phyloP scores from a whole-genome alignment of 2,329 filamentous ascomycete species.

The Pleomassaria siparia region DNA sequence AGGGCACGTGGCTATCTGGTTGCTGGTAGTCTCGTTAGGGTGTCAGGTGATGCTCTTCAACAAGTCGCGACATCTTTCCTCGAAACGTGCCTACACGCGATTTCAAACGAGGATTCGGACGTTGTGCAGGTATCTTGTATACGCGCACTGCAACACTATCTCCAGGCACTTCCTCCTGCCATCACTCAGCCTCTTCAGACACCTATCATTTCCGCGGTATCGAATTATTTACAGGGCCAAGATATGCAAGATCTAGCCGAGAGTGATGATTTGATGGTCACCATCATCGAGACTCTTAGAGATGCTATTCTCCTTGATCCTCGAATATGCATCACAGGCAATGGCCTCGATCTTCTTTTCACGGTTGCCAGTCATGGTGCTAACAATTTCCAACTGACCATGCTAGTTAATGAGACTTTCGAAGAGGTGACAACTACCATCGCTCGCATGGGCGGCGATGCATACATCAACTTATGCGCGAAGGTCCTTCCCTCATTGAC shows the following conservation, averaged over 20 bases:
- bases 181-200: slow-evolving; percentile 61
- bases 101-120: slow-evolving; percentile 75
- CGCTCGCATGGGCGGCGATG: slow-evolving; percentile 62
- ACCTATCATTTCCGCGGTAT: slow-evolving; percentile 61
- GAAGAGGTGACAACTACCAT: slow-evolving; percentile 79
- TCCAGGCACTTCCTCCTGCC: slow-evolving; percentile 55
- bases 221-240: slow-evolving; percentile 74
- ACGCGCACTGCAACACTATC: slow-evolving; percentile 74
- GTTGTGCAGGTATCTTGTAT: slow-evolving; percentile 92
- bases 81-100: slow-evolving; percentile 72
- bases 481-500: slow-evolving; percentile 87
- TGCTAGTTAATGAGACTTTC: slow-evolving; percentile 86
- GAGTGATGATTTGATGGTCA: slow-evolving; percentile 88
- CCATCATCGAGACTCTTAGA: slow-evolving; percentile 81
- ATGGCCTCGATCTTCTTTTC: slow-evolving; percentile 83
- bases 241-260: slow-evolving; percentile 83
- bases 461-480: slow-evolving; percentile 76
- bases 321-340: slow-evolving; percentile 70
- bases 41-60: slow-evolving; percentile 59
- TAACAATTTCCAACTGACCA: slow-evolving; percentile 85
- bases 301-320: slow-evolving; percentile 81
- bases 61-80: slow-evolving; percentile 63
- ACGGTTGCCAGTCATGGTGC: slow-evolving; percentile 85
- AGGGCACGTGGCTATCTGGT: slow-evolving; percentile 85
- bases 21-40: slow-evolving; percentile 75